Evolutionary conservation across 345 rosid genomes (phyloP).

Genomic region (Lepidium didymum): DNA sequence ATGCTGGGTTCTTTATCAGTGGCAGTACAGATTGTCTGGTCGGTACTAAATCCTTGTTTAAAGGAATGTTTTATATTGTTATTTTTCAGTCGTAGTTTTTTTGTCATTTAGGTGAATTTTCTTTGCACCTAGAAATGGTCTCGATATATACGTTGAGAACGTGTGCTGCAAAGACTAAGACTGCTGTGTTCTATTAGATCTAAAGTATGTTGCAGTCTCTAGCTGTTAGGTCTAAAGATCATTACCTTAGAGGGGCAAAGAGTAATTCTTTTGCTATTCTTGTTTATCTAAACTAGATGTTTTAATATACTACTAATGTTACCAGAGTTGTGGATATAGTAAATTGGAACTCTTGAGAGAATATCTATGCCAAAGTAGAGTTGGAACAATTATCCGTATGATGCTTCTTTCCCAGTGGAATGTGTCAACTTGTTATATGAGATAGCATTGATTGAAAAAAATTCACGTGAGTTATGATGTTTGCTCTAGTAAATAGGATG

Average conservation of each 20-base stretch:
- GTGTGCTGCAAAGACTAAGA: conserved; percentile 9
- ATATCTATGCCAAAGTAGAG: background rate
- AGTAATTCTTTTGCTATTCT: background rate
- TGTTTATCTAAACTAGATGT: background rate
- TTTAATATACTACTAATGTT: background rate
- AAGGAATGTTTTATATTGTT: background rate
- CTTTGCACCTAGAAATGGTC: conserved; percentile 10
- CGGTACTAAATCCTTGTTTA: conserved; percentile 6
- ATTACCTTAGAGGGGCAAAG: background rate
- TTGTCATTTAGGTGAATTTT: background rate
- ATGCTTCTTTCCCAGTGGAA: background rate
- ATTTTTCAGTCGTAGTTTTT: conserved; percentile 8
- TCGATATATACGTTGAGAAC: conserved; percentile 1
- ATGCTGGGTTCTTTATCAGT: conserved; percentile 98
- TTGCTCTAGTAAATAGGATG: background rate
- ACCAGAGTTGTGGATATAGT: background rate
- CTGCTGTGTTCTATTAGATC: conserved; percentile 5
- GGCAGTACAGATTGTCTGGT: conserved; percentile 96
- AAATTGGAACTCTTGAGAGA: conserved; percentile 1
- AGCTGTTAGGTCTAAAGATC: background rate
- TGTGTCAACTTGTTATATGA: background rate
- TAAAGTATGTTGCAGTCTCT: background rate
- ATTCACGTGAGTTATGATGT: background rate
- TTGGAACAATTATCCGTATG: background rate
- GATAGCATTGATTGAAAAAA: background rate